phyloP scores from a whole-genome alignment of 73 alveolate species.

The Loxodes magnus region DNA sequence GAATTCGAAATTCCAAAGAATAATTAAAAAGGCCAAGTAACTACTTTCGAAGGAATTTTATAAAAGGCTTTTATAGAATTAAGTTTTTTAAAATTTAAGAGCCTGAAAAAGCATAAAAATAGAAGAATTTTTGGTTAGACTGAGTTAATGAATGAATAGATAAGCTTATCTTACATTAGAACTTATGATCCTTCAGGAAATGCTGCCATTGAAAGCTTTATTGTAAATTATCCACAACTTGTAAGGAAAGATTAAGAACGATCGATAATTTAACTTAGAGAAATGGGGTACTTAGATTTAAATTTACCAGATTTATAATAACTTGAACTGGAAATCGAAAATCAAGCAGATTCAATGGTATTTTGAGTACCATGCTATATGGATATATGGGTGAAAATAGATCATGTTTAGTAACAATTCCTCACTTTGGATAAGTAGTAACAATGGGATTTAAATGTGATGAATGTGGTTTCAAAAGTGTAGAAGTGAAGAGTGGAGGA shows the following conservation, averaged over 20 bases:
- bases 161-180: conserved; percentile 61
- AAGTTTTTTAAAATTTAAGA: conserved; percentile 78
- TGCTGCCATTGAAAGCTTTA: too few species aligned
- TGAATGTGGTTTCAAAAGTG: conserved; percentile 79
- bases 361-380: too few species aligned
- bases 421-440: conserved; percentile 90
- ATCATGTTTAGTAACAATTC: conserved; percentile 90
- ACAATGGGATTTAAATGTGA: conserved; percentile 91
- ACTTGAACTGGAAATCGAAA: too few species aligned
- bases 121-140: conserved; percentile 40
- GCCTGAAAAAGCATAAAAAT: conserved; percentile 37
- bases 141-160: conserved; percentile 43
- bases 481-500: conserved; percentile 93
- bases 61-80: conserved; percentile 25
- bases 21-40: conserved; percentile 72
- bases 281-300: too few species aligned
- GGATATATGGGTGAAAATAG: too few species aligned
- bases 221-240: too few species aligned
- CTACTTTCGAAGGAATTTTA: conserved; percentile 94
- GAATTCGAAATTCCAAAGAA: conserved; percentile 83
- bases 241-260: too few species aligned
- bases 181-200: conserved; percentile 89
- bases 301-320: too few species aligned
- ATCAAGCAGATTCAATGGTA: too few species aligned
- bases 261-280: too few species aligned